These are phyloP conservation scores for Cytidiella melzeri DNA, from an alignment of 768 basidiomycete genomes.

Conservation along the genomic window DNA sequence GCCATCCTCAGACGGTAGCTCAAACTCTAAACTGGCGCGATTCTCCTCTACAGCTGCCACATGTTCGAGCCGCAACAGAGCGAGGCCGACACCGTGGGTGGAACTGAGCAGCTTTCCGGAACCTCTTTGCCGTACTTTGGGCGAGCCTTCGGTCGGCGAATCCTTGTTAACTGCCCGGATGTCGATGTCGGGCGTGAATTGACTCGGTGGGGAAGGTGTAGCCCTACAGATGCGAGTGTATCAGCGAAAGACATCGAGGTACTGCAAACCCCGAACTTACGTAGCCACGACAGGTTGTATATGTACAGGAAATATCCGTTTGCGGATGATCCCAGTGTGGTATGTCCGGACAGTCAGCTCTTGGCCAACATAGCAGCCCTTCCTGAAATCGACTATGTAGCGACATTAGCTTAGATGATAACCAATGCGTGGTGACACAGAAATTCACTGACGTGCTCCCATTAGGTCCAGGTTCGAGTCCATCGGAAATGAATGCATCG, in stretches of 20 bases:
- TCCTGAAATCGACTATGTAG: slow-evolving; percentile 81
- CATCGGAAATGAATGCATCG: slow-evolving; percentile 82
- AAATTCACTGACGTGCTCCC: slow-evolving; percentile 71
- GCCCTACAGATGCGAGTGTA: background rate
- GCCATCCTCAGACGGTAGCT: slow-evolving; percentile 21
- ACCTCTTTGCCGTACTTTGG: slow-evolving; percentile 42
- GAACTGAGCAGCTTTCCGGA: slow-evolving; percentile 71
- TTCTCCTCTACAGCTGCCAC: slow-evolving; percentile 49
- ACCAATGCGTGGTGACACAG: too few relatives aligned
- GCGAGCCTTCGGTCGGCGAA: slow-evolving; percentile 19
- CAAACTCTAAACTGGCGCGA: slow-evolving; percentile 34
- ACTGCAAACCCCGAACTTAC: slow-evolving; percentile 22
- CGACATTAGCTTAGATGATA: background rate
- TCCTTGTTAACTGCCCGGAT: slow-evolving; percentile 24
- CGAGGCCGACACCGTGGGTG: slow-evolving; percentile 57
- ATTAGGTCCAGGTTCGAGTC: slow-evolving; percentile 94
- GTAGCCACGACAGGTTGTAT: slow-evolving; percentile 37
- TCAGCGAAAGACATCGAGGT: background rate
- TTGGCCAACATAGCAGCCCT: slow-evolving; percentile 98
- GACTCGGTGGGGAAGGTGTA: background rate
- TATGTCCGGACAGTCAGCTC: slow-evolving; percentile 96
- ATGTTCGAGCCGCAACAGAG: slow-evolving; percentile 76
- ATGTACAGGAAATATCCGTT: slow-evolving; percentile 80
- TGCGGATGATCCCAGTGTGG: slow-evolving; percentile 87
- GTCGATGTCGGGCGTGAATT: slow-evolving; percentile 18